Evolutionary conservation across 2,329 filamentous ascomycete species (phyloP).

Genomic region (Diaporthe nobilis): DNA sequence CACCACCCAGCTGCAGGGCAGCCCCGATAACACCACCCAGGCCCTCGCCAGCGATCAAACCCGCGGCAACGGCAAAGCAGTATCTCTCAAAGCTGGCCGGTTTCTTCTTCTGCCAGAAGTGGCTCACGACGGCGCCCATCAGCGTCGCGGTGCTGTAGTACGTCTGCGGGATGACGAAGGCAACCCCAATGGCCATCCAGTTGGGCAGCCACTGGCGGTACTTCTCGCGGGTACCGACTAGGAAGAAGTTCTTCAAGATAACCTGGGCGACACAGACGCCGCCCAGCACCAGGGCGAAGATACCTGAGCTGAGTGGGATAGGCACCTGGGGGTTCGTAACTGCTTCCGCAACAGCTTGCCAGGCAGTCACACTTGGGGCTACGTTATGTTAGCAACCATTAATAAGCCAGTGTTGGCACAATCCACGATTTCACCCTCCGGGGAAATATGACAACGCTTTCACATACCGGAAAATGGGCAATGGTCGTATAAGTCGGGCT

Average conservation of each 20-base stretch:
- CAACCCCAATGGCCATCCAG: constrained; percentile 72
- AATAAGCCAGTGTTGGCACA: too few relatives aligned
- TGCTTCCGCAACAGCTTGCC: constrained; percentile 75
- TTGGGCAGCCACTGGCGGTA: constrained; percentile 71
- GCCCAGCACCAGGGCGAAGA: constrained; percentile 69
- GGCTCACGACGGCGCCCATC: constrained; percentile 66
- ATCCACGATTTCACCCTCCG: not conserved
- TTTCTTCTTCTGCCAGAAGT: constrained; percentile 68
- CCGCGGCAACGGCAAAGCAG: constrained; percentile 71
- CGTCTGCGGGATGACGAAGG: constrained; percentile 70
- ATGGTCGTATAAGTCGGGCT: constrained; percentile 55
- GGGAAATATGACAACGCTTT: not conserved
- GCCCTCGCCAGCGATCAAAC: constrained; percentile 74
- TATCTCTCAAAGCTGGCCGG: constrained; percentile 69
- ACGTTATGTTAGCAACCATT: not conserved
- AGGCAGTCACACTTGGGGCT: constrained; percentile 74
- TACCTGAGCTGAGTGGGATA: constrained; percentile 68
- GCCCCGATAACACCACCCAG: constrained; percentile 73
- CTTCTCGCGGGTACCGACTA: constrained; percentile 68
- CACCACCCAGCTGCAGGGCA: constrained; percentile 29
- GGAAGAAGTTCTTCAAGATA: constrained; percentile 60
- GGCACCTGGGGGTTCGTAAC: constrained; percentile 65
- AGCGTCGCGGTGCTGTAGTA: constrained; percentile 71
- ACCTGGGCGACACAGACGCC: constrained; percentile 16
- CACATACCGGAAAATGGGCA: constrained; percentile 61